Percentiles rank a stretch among this genome's conserved stretches.
Conservation (phyloP, 108 stramenopile genomes). For the Cyclotella choctawhatcheeana region DNA sequence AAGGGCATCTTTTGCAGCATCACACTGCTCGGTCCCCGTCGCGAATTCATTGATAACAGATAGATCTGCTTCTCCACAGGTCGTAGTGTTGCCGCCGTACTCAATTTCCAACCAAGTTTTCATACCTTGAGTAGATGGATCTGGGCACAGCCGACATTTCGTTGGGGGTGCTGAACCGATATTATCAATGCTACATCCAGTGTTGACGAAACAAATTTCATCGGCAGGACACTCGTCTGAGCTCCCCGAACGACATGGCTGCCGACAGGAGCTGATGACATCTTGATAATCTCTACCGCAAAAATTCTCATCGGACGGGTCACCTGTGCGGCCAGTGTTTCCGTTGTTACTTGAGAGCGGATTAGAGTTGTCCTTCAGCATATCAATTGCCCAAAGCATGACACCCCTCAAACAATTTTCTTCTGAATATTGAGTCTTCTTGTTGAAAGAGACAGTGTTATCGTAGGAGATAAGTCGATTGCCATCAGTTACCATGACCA, state of each 20-base stretch:
- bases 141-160: slow-evolving; percentile 52
- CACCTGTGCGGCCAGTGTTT: slow-evolving; percentile 37
- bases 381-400: slow-evolving; percentile 58
- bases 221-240: slow-evolving; percentile 43
- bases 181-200: slow-evolving; percentile 50
- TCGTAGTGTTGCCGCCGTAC: slow-evolving; percentile 41
- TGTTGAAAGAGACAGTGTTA: slow-evolving; percentile 51
- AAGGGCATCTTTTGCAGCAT: slow-evolving; percentile 45
- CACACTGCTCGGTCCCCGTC: slow-evolving; percentile 38
- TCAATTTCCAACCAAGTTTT: slow-evolving; percentile 48
- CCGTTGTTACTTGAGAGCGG: slow-evolving; percentile 53
- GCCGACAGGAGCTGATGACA: slow-evolving; percentile 44
- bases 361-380: slow-evolving; percentile 50
- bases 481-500: slow-evolving; percentile 60
- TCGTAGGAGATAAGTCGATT: slow-evolving; percentile 57
- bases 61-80: slow-evolving; percentile 52
- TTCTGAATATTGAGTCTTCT: slow-evolving; percentile 47
- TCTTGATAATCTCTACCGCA: slow-evolving; percentile 53
- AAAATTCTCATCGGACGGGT: slow-evolving; percentile 47
- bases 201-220: slow-evolving; percentile 46
- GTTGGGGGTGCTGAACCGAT: slow-evolving; percentile 49
- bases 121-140: slow-evolving; percentile 53
- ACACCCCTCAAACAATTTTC: slow-evolving; percentile 44
- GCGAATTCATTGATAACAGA: slow-evolving; percentile 28
- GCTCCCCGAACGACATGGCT: slow-evolving; percentile 44